Conservation (phyloP, 371 early-diverging fungal species). For the Syncephalastrum racemosum region DNA sequence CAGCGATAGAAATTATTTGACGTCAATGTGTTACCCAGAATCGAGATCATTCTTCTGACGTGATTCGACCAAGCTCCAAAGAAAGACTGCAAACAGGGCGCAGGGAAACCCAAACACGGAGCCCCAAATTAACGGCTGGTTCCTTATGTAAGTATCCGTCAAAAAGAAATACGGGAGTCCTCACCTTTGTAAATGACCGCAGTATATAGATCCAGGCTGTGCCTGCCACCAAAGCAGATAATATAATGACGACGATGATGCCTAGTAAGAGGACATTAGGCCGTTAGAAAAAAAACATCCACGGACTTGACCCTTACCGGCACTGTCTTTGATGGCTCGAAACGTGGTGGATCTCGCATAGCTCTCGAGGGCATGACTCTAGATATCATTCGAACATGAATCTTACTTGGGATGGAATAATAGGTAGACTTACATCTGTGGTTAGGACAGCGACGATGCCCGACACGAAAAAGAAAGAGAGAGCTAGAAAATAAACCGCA, state of each 20-base stretch:
- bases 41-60: conserved; percentile 42
- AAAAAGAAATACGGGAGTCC: background rate
- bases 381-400: too few relatives aligned
- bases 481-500: conserved; percentile 36
- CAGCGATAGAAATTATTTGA: too few relatives aligned
- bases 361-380: conserved; percentile 40
- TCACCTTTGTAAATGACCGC: conserved; percentile 56
- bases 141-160: too few relatives aligned
- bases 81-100: conserved; percentile 51
- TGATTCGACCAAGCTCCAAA: conserved; percentile 56
- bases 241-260: conserved; percentile 47
- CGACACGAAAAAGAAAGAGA: conserved; percentile 39
- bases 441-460: conserved; percentile 52
- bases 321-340: conserved; percentile 53
- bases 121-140: conserved; percentile 63
- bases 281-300: background rate
- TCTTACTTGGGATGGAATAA: too few relatives aligned
- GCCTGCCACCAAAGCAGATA: conserved; percentile 47
- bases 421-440: conserved; percentile 56
- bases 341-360: conserved; percentile 50
- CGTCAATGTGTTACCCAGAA: conserved; percentile 21
- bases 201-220: conserved; percentile 55
- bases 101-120: conserved; percentile 60
- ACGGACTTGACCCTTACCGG: conserved; percentile 34
- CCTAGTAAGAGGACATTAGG: conserved; percentile 25